These are phyloP conservation scores for Leishmania major DNA, from an alignment of 208 protist genomes.

Conservation along the genomic window DNA sequence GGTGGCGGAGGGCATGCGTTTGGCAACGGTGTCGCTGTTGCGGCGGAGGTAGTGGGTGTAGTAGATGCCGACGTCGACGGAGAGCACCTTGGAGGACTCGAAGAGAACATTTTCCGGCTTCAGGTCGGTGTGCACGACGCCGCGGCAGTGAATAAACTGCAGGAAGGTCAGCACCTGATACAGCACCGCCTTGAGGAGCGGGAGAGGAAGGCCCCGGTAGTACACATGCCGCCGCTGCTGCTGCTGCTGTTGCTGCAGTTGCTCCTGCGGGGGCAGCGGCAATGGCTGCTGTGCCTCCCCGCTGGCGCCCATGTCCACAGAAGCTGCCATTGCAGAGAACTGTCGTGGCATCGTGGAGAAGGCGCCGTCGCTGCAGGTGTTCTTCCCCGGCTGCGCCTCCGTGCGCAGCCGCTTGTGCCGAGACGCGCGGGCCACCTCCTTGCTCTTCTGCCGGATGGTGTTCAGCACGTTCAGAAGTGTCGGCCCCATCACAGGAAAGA, in stretches of 20 bases:
- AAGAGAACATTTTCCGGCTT: slow-evolving; percentile 90
- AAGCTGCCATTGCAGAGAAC: not conserved
- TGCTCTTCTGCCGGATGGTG: slow-evolving; percentile 46
- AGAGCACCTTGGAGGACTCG: slow-evolving; percentile 54
- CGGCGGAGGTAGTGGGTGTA: slow-evolving; percentile 31
- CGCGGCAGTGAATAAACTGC: slow-evolving; percentile 58
- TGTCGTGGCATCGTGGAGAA: not conserved
- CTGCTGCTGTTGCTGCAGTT: slow-evolving; percentile 10
- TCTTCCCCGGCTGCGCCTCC: slow-evolving; percentile 4
- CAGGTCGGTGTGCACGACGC: slow-evolving; percentile 83
- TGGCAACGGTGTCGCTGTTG: not conserved
- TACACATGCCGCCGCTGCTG: slow-evolving; percentile 35
- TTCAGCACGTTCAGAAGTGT: slow-evolving; percentile 64
- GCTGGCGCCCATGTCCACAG: not conserved
- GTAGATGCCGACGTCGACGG: slow-evolving; percentile 39
- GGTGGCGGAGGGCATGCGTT: not conserved
- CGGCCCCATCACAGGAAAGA: slow-evolving; percentile 73
- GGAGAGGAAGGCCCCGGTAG: slow-evolving; percentile 60
- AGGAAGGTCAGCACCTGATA: slow-evolving; percentile 82
- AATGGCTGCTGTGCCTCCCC: not conserved
- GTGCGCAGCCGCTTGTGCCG: slow-evolving; percentile 29
- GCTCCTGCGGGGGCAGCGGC: not conserved
- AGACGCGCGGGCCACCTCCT: slow-evolving; percentile 29
- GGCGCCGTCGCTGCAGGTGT: not conserved
- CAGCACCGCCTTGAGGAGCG: slow-evolving; percentile 57